Base-by-base conservation (phyloP, 495 filamentous ascomycete genomes). In the Peziza echinospora region DNA sequence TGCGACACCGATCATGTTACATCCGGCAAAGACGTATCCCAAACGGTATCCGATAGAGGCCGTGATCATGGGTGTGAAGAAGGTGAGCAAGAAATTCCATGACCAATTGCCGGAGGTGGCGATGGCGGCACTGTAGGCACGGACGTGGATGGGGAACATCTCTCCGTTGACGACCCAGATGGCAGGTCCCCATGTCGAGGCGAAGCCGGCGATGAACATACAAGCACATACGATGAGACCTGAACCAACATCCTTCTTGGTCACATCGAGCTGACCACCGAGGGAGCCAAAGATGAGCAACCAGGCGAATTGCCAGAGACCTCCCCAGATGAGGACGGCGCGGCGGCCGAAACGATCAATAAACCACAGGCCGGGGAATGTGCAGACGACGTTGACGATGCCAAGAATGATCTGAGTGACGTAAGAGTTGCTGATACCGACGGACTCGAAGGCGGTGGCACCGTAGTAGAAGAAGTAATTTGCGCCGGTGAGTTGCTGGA, bases 381-480 rank as follows among this genome's bases (percentile, higher is more conserved):
- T 83, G 57, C 75, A 76, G 45, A 58, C 67, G 26, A 84, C 76
- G 63, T 86, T 86, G 61, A 86, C 78, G 17, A 67, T 71, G 47
- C 75, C 76, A 1, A 83, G 67, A 46, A 84, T 83, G 52, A 86
- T 80, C 50, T 76, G 72, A 21, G 78, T 83, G 22, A 80, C 63
- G 63, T 75, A 83, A 51, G 68, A 70, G 63, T 84, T 73, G 48
- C 60, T 65, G 28, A 85, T 64, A 57, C 78, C 80, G 2, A 78
- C 74, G 26, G 76, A 71, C 21, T 64, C 52, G 64, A 86, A 86
- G 63, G 80, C 76, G 44, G 65, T 72, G 51, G 78, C 80, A 41
- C 80, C 78, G 59, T 81, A 85, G 64, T 84, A 84, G 66, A 85
- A 84, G 63, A 82, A 77, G 65, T 80, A 85, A 62, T 84, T 84